Evolutionary conservation across 1,284 basidiomycete species (phyloP), one percentile per base, ranked within the genome.

Genomic region (Cryptococcus sp.): DNA sequence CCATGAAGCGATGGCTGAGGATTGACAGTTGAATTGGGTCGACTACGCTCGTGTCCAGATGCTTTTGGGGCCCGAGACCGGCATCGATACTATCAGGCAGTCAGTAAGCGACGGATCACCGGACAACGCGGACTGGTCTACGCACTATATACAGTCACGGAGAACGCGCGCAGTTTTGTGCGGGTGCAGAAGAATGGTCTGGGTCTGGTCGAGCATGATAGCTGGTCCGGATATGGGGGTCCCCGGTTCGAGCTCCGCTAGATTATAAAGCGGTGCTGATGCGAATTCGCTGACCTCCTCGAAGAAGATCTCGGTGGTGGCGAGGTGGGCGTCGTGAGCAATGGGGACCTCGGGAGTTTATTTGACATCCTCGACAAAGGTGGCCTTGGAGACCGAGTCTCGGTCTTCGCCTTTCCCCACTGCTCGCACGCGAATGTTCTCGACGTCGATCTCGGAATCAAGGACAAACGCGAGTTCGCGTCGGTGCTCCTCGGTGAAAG

Each of bases 1-100:
- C 71, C 76, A 80, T 81, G 61, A 80, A 78, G 38, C 82, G 72
- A 65, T 82, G 80, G 27, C 81, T 81, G 62, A 82, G 82, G 7
- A 83, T 73, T n/a, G 47, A 45, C 3, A 45, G 42, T 22, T 45
- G 42, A 11, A 45, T 45, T 6, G 42, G 42, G 42, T 45, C 42
- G 4, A 45, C 42, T 19, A 45, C 10, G 22, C 22, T 22, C 42
- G 42, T n/a, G 8, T n/a, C n/a, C 22, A 45, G 22, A 3, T 19
- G 42, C 42, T 45, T 45, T 45, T 10, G n/a, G n/a, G 42, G 42
- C 8, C 42, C 42, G n/a, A 45, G 42, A 19, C 42, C 42, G 42
- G n/a, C 42, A 11, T 45, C 42, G n/a, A 45, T 22, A 22, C 30
- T 35, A 10, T 35, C 30, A 35, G 10, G n/a, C n/a, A 35, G 30